Conservation (phyloP, 768 basidiomycete genomes). For the Lentinula guzmanii region DNA sequence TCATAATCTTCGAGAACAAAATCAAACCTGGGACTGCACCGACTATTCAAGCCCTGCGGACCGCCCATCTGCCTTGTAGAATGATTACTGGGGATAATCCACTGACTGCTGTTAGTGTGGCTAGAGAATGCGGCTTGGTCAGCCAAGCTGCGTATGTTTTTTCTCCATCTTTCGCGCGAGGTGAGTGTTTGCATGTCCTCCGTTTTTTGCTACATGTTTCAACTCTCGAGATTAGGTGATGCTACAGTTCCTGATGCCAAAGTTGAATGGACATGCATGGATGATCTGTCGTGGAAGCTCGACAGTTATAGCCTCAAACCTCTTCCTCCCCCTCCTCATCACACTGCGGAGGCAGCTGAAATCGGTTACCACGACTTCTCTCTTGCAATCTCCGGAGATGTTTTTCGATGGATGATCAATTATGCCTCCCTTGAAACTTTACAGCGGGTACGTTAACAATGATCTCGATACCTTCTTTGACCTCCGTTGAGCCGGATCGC, state of each 20-base stretch:
- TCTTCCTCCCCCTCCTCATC: conserved; percentile 59
- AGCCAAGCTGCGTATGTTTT: conserved; percentile 88
- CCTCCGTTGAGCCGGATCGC: conserved; percentile 2
- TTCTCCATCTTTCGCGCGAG: conserved; percentile 70
- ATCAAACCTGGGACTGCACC: conserved; percentile 88
- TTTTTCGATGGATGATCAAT: conserved; percentile 98
- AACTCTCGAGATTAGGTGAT: conserved; percentile 37
- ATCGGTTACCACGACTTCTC: conserved; percentile 83
- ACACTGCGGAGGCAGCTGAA: conserved; percentile 65
- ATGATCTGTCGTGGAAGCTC: conserved; percentile 78
- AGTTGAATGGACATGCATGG: conserved; percentile 89
- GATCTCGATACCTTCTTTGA: neutral
- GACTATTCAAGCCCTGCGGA: conserved; percentile 82
- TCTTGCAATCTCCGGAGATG: conserved; percentile 88
- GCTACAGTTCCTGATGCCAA: conserved; percentile 46
- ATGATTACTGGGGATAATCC: conserved; percentile 99
- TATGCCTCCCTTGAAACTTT: conserved; percentile 90
- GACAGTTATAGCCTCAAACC: conserved; percentile 89
- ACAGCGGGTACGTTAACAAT: conserved; percentile 64
- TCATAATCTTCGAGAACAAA: conserved; percentile 98
- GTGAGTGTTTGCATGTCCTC: conserved; percentile 26
- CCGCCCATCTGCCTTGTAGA: conserved; percentile 87
- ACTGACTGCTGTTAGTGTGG: conserved; percentile 94
- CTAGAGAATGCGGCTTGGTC: conserved; percentile 86
- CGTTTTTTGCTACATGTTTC: neutral